Conservation (phyloP, 192 early-diverging fungal genomes). For the Backusella tarrabulga region DNA sequence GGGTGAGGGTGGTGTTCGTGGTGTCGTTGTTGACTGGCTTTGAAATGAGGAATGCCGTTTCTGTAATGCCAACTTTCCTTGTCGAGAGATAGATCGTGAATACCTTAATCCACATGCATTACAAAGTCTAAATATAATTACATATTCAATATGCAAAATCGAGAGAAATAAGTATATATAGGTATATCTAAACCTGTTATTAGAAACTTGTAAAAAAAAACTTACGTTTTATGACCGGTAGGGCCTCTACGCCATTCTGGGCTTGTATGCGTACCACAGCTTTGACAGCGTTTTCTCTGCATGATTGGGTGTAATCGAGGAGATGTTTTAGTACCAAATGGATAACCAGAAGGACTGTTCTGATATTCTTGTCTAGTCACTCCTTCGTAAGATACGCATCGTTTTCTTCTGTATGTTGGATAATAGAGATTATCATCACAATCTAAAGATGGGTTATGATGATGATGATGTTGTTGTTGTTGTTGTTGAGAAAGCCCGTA, state of each 20-base stretch:
- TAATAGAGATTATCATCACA: not conserved
- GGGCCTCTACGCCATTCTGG: conserved; percentile 39
- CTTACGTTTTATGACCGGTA: conserved; percentile 39
- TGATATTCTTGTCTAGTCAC: conserved; percentile 1
- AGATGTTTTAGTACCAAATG: not conserved
- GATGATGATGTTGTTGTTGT: no score
- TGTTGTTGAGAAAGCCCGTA: not conserved
- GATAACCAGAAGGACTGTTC: not conserved
- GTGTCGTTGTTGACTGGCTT: not conserved
- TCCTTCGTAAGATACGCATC: not conserved
- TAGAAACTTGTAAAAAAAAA: not conserved
- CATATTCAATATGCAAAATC: not conserved
- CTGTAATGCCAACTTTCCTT: conserved; percentile 17
- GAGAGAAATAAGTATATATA: not conserved
- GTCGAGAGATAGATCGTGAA: conserved; percentile 31
- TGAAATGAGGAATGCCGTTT: conserved; percentile 8
- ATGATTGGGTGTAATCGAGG: not conserved
- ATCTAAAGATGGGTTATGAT: not conserved
- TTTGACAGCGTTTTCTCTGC: conserved; percentile 27
- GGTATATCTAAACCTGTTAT: not conserved
- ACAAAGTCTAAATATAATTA: conserved; percentile 25
- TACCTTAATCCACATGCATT: conserved; percentile 39
- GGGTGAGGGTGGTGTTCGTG: conserved; percentile 1
- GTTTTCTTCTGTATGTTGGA: not conserved
- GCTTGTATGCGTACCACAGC: conserved; percentile 29